These are phyloP conservation scores for Lactifluus piperatus DNA, from an alignment of 768 basidiomycete genomes.

Conservation along the genomic window DNA sequence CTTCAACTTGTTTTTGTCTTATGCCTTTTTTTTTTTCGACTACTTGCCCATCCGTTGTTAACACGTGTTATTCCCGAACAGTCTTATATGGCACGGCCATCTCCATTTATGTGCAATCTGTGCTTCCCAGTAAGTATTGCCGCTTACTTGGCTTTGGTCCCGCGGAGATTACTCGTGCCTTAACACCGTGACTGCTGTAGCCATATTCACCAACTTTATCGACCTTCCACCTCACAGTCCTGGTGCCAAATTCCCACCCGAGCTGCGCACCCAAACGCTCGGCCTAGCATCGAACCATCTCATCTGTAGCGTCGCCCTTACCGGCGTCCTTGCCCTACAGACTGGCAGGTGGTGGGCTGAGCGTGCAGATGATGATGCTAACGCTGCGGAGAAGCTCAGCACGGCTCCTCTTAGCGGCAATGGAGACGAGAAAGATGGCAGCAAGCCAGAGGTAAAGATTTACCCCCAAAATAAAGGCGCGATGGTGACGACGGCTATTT, in stretches of 20 bases:
- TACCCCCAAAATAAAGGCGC: neutral
- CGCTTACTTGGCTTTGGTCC: constrained; percentile 1
- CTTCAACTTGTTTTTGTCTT: neutral
- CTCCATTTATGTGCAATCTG: constrained; percentile 65
- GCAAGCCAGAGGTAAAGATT: neutral
- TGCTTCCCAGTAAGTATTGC: constrained; percentile 66
- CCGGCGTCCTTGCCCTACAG: constrained; percentile 78
- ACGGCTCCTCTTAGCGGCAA: neutral
- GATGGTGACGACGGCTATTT: neutral
- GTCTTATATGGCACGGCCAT: constrained; percentile 72
- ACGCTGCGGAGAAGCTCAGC: constrained; percentile 27
- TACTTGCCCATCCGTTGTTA: too few relatives aligned
- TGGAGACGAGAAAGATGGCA: neutral
- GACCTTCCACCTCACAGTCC: constrained; percentile 26
- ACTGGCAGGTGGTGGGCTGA: constrained; percentile 84
- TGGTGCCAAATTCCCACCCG: constrained; percentile 52
- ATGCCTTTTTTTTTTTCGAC: neutral
- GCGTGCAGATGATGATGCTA: constrained; percentile 50
- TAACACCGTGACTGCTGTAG: constrained; percentile 28
- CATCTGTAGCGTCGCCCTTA: constrained; percentile 80
- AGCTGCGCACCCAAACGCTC: constrained; percentile 54
- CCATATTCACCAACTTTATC: constrained; percentile 47
- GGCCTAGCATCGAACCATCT: constrained; percentile 80
- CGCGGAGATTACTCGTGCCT: neutral
- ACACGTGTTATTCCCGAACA: constrained; percentile 26